Evolutionary conservation across 495 filamentous ascomycete species (phyloP).

Genomic region (Glonium stellatum): DNA sequence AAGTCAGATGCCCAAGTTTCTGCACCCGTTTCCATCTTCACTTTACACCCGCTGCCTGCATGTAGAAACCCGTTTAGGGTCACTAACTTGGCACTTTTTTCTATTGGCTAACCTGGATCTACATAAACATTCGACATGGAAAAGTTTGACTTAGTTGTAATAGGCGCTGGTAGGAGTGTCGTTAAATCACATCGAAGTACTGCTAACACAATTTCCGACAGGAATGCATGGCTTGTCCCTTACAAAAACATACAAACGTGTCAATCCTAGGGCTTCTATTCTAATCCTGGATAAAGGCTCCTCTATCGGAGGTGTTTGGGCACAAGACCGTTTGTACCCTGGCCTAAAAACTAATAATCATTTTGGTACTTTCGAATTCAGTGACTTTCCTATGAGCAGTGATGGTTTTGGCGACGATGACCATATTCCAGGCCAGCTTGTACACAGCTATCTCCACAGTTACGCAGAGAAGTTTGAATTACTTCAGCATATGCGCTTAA

Average conservation of each 20-base stretch:
- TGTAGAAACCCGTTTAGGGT: too few species aligned
- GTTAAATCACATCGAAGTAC: too few species aligned
- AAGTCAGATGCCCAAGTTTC: too few species aligned
- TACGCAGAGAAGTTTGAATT: constrained; percentile 18
- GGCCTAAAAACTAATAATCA: constrained; percentile 33
- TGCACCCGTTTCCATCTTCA: too few species aligned
- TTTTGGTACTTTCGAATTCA: constrained; percentile 26
- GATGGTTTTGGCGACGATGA: constrained; percentile 16
- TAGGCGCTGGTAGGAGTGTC: too few species aligned
- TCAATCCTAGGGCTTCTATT: constrained; percentile 14
- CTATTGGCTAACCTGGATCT: too few species aligned
- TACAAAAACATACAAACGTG: constrained; percentile 20
- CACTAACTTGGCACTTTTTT: too few species aligned
- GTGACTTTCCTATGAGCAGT: constrained; percentile 22
- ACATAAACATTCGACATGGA: too few species aligned
- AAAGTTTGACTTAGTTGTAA: too few species aligned
- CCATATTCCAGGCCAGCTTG: constrained; percentile 22
- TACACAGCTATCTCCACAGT: constrained; percentile 16
- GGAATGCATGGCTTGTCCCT: constrained; percentile 20
- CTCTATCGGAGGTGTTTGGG: constrained; percentile 22
- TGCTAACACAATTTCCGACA: not conserved
- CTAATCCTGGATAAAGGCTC: constrained; percentile 20
- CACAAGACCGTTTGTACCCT: constrained; percentile 28
- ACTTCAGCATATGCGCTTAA: constrained; percentile 13
- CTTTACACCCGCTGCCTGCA: too few species aligned